Base-by-base conservation (phyloP, 2,329 filamentous ascomycete genomes). In the Aspergillus latus region DNA sequence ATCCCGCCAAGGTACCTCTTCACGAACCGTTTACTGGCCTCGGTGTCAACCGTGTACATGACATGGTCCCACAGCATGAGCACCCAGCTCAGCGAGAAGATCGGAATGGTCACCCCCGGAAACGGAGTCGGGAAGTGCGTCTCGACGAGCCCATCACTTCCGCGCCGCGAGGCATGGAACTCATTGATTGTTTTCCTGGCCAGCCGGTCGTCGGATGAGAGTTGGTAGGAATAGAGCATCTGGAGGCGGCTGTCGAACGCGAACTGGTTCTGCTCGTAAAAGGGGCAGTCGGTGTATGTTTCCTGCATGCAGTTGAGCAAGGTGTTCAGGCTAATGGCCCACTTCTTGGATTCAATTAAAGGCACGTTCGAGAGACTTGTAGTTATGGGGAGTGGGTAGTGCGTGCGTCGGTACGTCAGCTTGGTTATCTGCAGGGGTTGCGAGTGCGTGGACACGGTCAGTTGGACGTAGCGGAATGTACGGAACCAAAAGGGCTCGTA, bases 211-310 rank as follows among this genome's bases (percentile, higher is more conserved):
- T 59, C 57, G 15, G 8, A 34, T 3, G 53, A 50, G 16, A 59
- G 40, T 5, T 53, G 49, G 49, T 59, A 59, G 45, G 5, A 43
- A 53, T 56, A 59, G 3, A 53, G 53, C 15, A 56, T 46, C 16
- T 59, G 57, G 2, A 56, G 40, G 2, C 53, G 57, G 8, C 45
- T 26, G 44, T 59, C 53, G 3, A 55, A 39, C 4, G 57, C 53
- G 40, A 59, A 59, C 13, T 59, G 57, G 49, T 56, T 59, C 49
- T 56, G 57, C n/a, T 59, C 57, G 49, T 59, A 56, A 49, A 52
- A 56, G 1, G 53, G 57, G 39, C 57, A 56, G 32, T 59, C 57
- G 10, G 51, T 49, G 53, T 49, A 59, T 16, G 57, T 59, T 39
- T 59, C 53, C 15, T 59, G 57, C 44, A 55, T 52, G 53, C 53